Evolutionary conservation across 2,329 filamentous ascomycete species (phyloP).

Genomic region (Rhynchosporium graminicola): DNA sequence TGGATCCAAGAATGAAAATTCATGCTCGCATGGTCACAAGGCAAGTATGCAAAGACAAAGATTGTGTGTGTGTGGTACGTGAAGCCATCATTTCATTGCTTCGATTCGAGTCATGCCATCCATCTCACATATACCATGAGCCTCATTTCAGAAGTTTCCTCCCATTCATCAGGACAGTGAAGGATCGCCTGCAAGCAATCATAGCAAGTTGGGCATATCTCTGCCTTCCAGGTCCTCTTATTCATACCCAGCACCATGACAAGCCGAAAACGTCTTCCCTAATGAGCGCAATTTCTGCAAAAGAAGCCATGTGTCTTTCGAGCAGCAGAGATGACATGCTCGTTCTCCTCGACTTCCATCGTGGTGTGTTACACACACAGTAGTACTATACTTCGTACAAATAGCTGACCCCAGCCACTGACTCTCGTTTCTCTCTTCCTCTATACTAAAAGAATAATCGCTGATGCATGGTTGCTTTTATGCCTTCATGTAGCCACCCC

Average conservation of each 20-base stretch:
- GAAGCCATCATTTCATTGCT: constrained; percentile 34
- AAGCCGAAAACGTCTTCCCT: neutral
- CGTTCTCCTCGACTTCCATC: neutral
- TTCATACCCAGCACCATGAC: constrained; percentile 8
- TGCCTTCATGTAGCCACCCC: constrained; percentile 9
- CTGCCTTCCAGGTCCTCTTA: neutral
- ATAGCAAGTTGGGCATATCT: constrained; percentile 4
- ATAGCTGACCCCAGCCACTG: constrained; percentile 8
- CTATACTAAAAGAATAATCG: constrained; percentile 28
- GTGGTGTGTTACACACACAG: constrained; percentile 5
- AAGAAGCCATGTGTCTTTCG: neutral
- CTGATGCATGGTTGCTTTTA: constrained; percentile 17
- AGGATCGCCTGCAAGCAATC: neutral
- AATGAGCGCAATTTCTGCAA: too few species aligned
- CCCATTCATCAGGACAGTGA: neutral
- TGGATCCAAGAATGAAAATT: neutral
- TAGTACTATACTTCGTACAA: constrained; percentile 25
- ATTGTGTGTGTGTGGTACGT: constrained; percentile 9
- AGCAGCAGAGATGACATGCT: neutral
- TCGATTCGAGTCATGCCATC: constrained; percentile 23
- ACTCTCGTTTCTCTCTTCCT: constrained; percentile 8
- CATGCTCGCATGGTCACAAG: neutral
- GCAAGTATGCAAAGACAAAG: neutral
- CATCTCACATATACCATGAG: constrained; percentile 26
- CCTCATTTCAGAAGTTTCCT: constrained; percentile 5